Conservation (phyloP, 345 rosid genomes). For the Orychophragmus violaceus region DNA sequence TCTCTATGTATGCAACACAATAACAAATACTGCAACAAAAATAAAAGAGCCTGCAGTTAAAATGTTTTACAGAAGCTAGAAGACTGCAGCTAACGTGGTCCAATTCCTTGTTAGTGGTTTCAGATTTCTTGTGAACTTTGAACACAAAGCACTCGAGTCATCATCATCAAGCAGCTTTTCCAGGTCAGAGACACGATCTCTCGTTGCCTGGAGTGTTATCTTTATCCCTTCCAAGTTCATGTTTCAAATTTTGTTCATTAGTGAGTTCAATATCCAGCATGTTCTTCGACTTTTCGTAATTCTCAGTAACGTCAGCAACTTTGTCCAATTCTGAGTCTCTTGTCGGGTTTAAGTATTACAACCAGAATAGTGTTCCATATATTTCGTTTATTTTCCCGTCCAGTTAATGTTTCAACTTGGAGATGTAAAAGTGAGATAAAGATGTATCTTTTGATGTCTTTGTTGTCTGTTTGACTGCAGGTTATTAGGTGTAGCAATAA, state of each 20-base stretch:
- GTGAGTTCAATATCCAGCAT: constrained; percentile 44
- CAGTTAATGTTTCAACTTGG: no score
- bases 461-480: no score
- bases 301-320: constrained; percentile 44
- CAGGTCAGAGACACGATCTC: constrained; percentile 50
- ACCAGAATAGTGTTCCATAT: no score
- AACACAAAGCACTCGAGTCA: constrained; percentile 38
- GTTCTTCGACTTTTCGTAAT: constrained; percentile 51
- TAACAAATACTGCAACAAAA: no score
- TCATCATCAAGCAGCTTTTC: constrained; percentile 43
- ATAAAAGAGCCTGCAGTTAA: no score
- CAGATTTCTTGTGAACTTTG: constrained; percentile 57
- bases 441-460: neutral
- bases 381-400: no score
- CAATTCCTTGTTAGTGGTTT: constrained; percentile 48
- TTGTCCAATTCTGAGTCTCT: constrained; percentile 6
- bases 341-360: neutral
- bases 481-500: neutral
- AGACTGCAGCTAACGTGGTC: no score
- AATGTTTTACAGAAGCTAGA: no score
- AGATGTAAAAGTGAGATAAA: neutral
- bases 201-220: constrained; percentile 45
- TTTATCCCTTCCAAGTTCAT: constrained; percentile 45
- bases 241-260: constrained; percentile 39
- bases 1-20: no score